Evolutionary conservation across 2,329 filamentous ascomycete genomes (phyloP), one percentile per base, ranked within the genome.

Genomic region (Meredithiella fracta): DNA sequence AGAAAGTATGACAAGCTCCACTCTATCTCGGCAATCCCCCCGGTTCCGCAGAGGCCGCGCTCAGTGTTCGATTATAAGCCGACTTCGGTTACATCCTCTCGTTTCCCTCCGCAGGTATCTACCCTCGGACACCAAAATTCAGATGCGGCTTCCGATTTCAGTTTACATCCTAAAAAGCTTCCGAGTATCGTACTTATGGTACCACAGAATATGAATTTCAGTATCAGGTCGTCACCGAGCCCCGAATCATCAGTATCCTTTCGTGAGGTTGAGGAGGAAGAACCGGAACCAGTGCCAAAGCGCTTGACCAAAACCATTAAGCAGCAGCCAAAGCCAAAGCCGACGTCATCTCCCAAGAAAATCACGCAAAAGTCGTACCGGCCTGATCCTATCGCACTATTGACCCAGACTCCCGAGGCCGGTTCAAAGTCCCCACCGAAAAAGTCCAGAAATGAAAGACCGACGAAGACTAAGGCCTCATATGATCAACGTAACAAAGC

Each of bases 401-500:
- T 55, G 15, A n/a, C 44, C 8, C 53, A 55, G 26, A 20, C 50
- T 22, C 53, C 50, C 26, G 29, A 22, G 11, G 20, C 25, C 29
- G 7, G 14, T 37, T n/a, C 20, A 25, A n/a, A 26, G 15, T n/a
- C 7, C 17, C 25, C 23, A 15, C 29, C 42, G n/a, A 50, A 55
- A 37, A 17, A 14, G 25, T 11, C 4, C 6, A 25, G 22, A 34
- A 15, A 8, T 14, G 17, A n/a, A 7, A 15, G 50, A 14, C 25
- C 55, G 23, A 20, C 38, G n/a, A 57, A 53, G 50, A 22, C 44
- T 34, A 57, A 53, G 50, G 52, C 23, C 20, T 23, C 25, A 4
- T 20, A 34, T 22, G 22, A 17, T 4, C 44, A 29, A 15, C 17
- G 25, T 25, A 49, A 20, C 7, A 44, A 34, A 3, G 44, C 38